Evolutionary conservation across 148 eudicot species (phyloP).

Genomic region (Talinum fruticosum): DNA sequence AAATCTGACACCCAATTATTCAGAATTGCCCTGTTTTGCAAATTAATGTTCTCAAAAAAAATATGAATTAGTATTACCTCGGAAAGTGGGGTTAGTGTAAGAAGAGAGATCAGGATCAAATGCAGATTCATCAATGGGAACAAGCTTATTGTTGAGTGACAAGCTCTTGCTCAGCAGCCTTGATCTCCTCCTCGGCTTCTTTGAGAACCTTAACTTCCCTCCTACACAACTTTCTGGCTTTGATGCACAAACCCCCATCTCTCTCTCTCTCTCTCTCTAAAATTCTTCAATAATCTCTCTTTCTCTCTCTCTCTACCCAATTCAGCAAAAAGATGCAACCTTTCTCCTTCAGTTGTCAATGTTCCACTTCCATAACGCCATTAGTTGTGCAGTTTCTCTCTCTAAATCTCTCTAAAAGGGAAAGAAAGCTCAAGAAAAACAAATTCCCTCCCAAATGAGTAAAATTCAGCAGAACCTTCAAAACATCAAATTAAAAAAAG

Average conservation of each 20-base stretch:
- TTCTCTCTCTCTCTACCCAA: no score
- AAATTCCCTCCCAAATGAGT: not conserved
- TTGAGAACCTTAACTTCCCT: constrained; percentile 29
- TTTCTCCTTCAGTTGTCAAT: not conserved
- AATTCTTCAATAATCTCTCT: not conserved
- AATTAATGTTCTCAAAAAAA: not conserved
- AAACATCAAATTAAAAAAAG: not conserved
- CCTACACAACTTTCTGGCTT: constrained; percentile 64
- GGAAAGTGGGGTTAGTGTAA: constrained; percentile 54
- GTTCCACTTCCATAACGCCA: no score
- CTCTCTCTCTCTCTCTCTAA: not conserved
- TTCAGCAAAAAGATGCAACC: not conserved
- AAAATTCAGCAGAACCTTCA: no score
- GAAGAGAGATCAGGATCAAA: constrained; percentile 27
- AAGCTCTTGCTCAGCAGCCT: constrained; percentile 27
- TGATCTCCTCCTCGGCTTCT: constrained; percentile 30
- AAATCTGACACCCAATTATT: not conserved
- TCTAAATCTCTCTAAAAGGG: not conserved
- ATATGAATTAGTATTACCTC: constrained; percentile 40
- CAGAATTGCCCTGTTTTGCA: not conserved
- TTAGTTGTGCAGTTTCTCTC: no score
- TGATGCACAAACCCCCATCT: constrained; percentile 83
- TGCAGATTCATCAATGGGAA: constrained; percentile 36
- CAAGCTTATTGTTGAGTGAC: constrained; percentile 34
- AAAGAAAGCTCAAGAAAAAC: not conserved